These are phyloP conservation scores for Podila minutissima DNA, from an alignment of 192 early-diverging fungal genomes.

Conservation along the genomic window DNA sequence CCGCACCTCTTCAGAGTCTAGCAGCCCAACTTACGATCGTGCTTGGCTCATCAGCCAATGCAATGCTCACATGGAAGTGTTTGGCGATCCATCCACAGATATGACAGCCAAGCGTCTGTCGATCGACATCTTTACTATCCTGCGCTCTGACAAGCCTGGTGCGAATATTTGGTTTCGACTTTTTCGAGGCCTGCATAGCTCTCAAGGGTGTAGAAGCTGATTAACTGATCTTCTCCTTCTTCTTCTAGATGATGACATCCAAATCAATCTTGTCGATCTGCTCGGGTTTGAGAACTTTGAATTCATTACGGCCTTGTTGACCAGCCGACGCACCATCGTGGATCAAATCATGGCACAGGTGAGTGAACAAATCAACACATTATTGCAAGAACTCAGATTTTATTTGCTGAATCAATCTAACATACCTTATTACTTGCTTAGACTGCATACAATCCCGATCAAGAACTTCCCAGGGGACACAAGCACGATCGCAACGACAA, in stretches of 20 bases:
- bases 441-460: conserved; percentile 41
- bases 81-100: conserved; percentile 45
- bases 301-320: conserved; percentile 68
- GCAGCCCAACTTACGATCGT: conserved; percentile 15
- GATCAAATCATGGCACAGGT: conserved; percentile 68
- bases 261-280: conserved; percentile 73
- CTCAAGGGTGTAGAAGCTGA: neutral
- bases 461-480: conserved; percentile 11
- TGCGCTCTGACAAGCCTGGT: conserved; percentile 67
- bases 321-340: conserved; percentile 68
- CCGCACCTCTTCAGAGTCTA: conserved; percentile 9
- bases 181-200: neutral
- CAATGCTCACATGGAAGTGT: conserved; percentile 53
- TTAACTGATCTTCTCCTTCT: neutral
- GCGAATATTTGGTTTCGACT: neutral
- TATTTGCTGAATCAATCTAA: no score
- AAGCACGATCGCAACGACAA: conserved; percentile 36
- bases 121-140: conserved; percentile 75
- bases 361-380: neutral
- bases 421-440: neutral
- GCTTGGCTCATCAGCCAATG: conserved; percentile 60
- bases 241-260: conserved; percentile 66
- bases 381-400: neutral
- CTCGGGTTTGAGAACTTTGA: conserved; percentile 80
- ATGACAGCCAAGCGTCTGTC: conserved; percentile 68